These are phyloP conservation scores for Takakia lepidozioides DNA, from an alignment of 225 moss, liverwort and hornwort genomes.

Conservation along the genomic window DNA sequence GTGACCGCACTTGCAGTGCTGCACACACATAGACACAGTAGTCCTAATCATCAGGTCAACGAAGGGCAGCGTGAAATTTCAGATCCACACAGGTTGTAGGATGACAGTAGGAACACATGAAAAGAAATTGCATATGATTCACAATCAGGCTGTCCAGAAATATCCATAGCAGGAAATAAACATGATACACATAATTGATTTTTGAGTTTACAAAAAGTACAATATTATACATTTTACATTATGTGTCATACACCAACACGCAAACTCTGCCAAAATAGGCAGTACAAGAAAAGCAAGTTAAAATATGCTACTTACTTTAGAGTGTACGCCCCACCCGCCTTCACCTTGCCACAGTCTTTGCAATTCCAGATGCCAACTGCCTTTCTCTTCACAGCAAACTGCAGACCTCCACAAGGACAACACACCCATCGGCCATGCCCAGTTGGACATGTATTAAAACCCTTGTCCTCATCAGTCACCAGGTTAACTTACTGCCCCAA, in stretches of 20 bases:
- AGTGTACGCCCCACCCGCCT: conserved; percentile 84
- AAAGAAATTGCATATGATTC: neutral
- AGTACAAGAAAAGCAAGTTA: neutral
- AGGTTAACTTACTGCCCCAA: neutral
- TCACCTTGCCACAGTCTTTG: conserved; percentile 79
- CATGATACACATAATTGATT: neutral
- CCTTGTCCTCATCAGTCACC: neutral
- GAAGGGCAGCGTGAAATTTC: neutral
- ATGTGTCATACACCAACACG: neutral
- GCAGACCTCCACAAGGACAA: neutral
- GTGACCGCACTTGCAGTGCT: conserved; percentile 81
- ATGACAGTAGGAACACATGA: neutral
- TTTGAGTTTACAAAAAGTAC: no score
- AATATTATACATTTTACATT: neutral
- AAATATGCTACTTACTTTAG: conserved; percentile 76
- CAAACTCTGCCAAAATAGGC: neutral
- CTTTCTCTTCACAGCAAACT: conserved; percentile 84
- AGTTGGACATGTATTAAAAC: neutral
- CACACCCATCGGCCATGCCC: neutral
- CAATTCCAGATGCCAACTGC: conserved; percentile 82
- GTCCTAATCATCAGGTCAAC: neutral
- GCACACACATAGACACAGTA: conserved; percentile 3
- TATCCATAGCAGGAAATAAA: neutral
- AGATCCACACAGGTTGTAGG: no score
- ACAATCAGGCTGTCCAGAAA: neutral